Evolutionary conservation across 257 asterid species (phyloP).

Genomic region (Ocimum tenuiflorum): DNA sequence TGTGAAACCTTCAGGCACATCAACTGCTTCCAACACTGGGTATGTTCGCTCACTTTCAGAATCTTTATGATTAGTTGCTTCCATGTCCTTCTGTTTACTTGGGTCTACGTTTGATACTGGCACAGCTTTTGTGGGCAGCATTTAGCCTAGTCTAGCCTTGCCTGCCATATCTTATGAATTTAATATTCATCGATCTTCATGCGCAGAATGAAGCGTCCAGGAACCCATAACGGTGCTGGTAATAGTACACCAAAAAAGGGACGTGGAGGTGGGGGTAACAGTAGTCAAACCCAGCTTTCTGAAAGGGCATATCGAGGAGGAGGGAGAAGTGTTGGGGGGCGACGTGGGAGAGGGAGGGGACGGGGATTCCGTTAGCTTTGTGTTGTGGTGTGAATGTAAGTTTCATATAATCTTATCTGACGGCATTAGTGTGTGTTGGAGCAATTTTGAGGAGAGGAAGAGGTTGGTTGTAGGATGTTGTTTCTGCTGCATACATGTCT

Average conservation of each 20-base stretch:
- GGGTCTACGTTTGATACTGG: no score
- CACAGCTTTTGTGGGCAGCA: background rate
- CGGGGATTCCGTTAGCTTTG: constrained; percentile 37
- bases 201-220: constrained; percentile 62
- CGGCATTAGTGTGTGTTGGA: background rate
- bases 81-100: no score
- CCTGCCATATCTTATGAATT: background rate
- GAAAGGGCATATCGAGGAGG: constrained; percentile 49
- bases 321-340: constrained; percentile 36
- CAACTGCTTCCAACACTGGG: constrained; percentile 46
- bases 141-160: no score
- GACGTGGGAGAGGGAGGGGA: constrained; percentile 44
- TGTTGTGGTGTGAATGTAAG: constrained; percentile 10
- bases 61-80: no score
- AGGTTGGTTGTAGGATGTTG: constrained; percentile 12
- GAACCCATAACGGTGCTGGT: constrained; percentile 37
- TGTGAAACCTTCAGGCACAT: constrained; percentile 40
- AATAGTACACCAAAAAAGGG: constrained; percentile 45
- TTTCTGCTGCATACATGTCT: background rate
- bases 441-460: constrained; percentile 25
- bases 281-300: constrained; percentile 30
- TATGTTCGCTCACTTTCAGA: constrained; percentile 30
- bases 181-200: background rate
- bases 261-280: constrained; percentile 45
- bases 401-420: background rate